These are phyloP conservation scores for Epicoccum sorghinum DNA, from an alignment of 2,329 filamentous ascomycete species.

Conservation along the genomic window DNA sequence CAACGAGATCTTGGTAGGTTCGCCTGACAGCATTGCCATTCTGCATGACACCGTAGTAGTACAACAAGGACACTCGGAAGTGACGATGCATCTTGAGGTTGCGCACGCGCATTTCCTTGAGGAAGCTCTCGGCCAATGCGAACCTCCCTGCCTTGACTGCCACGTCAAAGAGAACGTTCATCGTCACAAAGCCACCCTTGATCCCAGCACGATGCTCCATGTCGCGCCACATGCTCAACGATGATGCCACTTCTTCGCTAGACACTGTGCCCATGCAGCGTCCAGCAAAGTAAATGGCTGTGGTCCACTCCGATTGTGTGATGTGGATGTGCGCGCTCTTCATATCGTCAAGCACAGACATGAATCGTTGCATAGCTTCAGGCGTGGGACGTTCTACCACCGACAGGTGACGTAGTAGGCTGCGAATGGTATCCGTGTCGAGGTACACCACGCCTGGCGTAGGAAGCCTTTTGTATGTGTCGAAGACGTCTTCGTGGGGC, in stretches of 20 bases:
- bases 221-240: constrained; percentile 81
- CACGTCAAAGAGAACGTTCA: constrained; percentile 90
- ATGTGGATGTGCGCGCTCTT: constrained; percentile 74
- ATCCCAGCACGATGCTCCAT: constrained; percentile 80
- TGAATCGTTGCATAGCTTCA: constrained; percentile 78
- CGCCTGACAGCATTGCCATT: constrained; percentile 76
- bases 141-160: constrained; percentile 87
- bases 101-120: constrained; percentile 78
- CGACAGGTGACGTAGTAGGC: constrained; percentile 72
- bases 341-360: constrained; percentile 83
- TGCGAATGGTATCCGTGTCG: constrained; percentile 60
- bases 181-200: constrained; percentile 76
- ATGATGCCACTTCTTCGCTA: constrained; percentile 67
- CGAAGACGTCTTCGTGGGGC: constrained; percentile 57
- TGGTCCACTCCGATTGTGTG: constrained; percentile 76
- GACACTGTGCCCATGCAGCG: constrained; percentile 69
- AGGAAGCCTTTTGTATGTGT: constrained; percentile 59
- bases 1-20: constrained; percentile 83
- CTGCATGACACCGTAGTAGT: constrained; percentile 77
- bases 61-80: constrained; percentile 81
- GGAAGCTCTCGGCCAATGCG: constrained; percentile 80
- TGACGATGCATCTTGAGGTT: constrained; percentile 74
- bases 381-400: constrained; percentile 60
- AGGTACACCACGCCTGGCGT: constrained; percentile 61
- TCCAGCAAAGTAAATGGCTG: constrained; percentile 78